Conservation (phyloP, 495 filamentous ascomycete species). For the Neurospora sp. region DNA sequence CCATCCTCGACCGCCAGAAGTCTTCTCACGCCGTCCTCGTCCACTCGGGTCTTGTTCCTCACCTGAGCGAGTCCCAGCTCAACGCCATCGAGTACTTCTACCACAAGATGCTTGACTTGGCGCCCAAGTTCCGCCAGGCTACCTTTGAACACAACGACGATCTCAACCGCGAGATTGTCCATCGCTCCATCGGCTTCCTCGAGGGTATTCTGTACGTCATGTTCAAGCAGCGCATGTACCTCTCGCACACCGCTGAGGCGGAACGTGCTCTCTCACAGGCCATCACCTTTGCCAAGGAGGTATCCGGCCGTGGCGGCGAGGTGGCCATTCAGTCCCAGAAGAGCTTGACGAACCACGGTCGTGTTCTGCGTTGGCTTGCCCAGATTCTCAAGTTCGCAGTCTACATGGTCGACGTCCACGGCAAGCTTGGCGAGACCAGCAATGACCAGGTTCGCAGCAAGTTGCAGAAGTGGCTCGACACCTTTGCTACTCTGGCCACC, state of each 20-base stretch:
- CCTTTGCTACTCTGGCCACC: conserved; percentile 23
- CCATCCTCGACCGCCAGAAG: conserved; percentile 58
- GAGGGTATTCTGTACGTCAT: conserved; percentile 66
- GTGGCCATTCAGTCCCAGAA: conserved; percentile 9
- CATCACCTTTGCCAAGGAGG: conserved; percentile 12
- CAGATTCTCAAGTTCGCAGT: conserved; percentile 32
- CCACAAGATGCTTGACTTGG: conserved; percentile 61
- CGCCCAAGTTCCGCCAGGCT: conserved; percentile 54
- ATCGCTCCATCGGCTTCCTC: conserved; percentile 65
- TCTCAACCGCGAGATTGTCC: conserved; percentile 64
- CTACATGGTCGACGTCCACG: conserved; percentile 47
- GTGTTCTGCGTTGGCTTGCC: conserved; percentile 29
- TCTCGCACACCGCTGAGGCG: conserved; percentile 26
- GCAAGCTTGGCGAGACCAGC: conserved; percentile 44
- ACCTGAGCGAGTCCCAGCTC: conserved; percentile 8
- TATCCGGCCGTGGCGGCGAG: conserved; percentile 10
- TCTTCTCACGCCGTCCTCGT: conserved; percentile 57
- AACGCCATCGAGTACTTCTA: conserved; percentile 58
- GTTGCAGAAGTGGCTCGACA: conserved; percentile 41
- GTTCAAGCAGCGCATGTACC: conserved; percentile 52
- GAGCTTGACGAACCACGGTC: conserved; percentile 17
- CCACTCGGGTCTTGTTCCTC: conserved; percentile 15
- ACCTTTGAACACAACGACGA: conserved; percentile 69
- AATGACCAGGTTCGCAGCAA: conserved; percentile 28
- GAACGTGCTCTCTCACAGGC: conserved; percentile 8